Percentiles rank a stretch among this genome's conserved stretches.
Conservation (phyloP, 345 rosid genomes). For the Eucalyptus dawsonii region DNA sequence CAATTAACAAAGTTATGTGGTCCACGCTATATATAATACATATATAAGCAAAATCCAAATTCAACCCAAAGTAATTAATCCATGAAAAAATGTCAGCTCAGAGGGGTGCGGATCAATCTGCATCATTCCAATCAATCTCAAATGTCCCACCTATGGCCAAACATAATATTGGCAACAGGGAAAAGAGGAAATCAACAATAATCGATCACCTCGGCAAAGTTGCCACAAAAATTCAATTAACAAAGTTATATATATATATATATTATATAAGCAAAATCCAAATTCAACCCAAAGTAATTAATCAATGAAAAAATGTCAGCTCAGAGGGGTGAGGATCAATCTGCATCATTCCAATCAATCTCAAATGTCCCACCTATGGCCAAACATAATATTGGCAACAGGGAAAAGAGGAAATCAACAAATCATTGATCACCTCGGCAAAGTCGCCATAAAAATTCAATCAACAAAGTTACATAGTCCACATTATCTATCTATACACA, state of each 20-base stretch:
- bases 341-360: not conserved
- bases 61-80: not conserved
- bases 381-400: constrained; percentile 6
- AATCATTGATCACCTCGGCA: constrained; percentile 5
- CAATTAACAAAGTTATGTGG: not conserved
- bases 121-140: not conserved
- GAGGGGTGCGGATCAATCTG: not conserved
- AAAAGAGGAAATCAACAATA: constrained; percentile 12
- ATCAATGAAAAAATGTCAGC: not conserved
- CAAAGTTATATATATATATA: too few relatives aligned
- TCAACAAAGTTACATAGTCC: not conserved
- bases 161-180: constrained; percentile 8
- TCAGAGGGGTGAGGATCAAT: not conserved
- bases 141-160: not conserved
- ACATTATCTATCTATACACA: not conserved
- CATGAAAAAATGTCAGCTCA: not conserved
- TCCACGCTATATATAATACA: not conserved
- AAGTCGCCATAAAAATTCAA: constrained; percentile 6
- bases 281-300: not conserved
- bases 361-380: not conserved
- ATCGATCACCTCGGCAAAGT: constrained; percentile 14
- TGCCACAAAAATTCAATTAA: not conserved
- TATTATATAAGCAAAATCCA: not conserved
- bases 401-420: constrained; percentile 16
- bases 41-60: not conserved